Base-by-base conservation (phyloP, 2,329 filamentous ascomycete genomes). In the Penicillium corylophilum region DNA sequence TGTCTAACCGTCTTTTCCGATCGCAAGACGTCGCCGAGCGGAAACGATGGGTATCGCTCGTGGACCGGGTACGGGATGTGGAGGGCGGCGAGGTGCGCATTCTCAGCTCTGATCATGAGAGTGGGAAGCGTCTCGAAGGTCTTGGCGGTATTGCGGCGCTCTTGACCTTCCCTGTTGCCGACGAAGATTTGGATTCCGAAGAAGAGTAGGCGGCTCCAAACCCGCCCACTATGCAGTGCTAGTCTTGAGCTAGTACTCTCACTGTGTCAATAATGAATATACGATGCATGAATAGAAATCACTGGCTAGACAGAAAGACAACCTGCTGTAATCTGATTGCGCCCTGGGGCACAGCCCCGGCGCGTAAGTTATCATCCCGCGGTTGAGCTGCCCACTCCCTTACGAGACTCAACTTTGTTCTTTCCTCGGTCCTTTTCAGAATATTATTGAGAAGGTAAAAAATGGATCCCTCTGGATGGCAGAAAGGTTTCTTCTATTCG, bases 41-140 rank as follows among this genome's bases (percentile, higher is more conserved):
- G 60, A 89, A 86, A 68, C 82, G 85, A 57, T 97, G 92, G 79
- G 93, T 97, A 1, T 77, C 77, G 8, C 78, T 97, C 41, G 92
- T 97, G 3, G 93, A 97, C 69, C 86, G 86, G 56, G 93, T 97
- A n/a, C 84, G 86, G 59, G 85, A 85, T 47, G 75, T 78, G 3
- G 86, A 90, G 57, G 94, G 93, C 5, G 94, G 93, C 1, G 91
- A 96, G 59, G 89, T 90, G 1, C 80, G 89, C 48, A 83, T 97
- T n/a, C 74, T 97, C 24, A 97, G 93, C 71, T 92, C 89, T 64
- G 88, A 95, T 65, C 93, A 97, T 71, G 93, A 96, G 76, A 96
- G 92, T 69, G 94, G 94, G 1, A 87, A 88, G 74, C 79, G 91
- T 53, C 74, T 99, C 13, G 89, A 92, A 60, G 88, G 86, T 12